phyloP scores from a whole-genome alignment of 1,284 basidiomycete species.

The Malassezia cuniculi region DNA sequence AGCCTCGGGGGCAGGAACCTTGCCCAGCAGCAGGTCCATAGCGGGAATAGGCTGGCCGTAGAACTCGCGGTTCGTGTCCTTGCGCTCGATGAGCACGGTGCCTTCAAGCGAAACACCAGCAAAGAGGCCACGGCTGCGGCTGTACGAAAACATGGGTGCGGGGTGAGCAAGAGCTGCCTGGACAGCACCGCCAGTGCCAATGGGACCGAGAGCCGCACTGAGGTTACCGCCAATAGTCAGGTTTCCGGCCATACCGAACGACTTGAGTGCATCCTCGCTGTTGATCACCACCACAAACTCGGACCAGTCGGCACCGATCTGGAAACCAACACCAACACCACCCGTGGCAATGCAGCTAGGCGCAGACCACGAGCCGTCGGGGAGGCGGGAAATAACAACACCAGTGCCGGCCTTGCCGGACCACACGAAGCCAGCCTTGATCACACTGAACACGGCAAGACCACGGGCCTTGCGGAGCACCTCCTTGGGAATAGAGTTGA shows the following conservation, averaged over 20 bases:
- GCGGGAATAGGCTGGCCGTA: conserved; percentile 85
- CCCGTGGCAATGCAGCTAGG: conserved; percentile 96
- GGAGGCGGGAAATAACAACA: conserved; percentile 80
- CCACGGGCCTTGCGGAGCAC: conserved; percentile 71
- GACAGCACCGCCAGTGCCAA: conserved; percentile 85
- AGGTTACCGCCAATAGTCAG: conserved; percentile 68
- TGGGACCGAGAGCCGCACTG: conserved; percentile 50
- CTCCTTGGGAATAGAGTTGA: conserved; percentile 88
- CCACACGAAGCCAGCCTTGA: conserved; percentile 77
- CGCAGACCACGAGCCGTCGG: conserved; percentile 92
- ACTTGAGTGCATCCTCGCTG: conserved; percentile 83
- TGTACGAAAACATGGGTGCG: conserved; percentile 93
- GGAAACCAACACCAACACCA: conserved; percentile 76
- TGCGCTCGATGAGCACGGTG: conserved; percentile 83
- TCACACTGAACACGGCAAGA: conserved; percentile 84
- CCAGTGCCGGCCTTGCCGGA: conserved; percentile 90
- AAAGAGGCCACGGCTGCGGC: conserved; percentile 69
- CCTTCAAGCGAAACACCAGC: conserved; percentile 90
- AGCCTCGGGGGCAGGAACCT: conserved; percentile 88
- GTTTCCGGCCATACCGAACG: conserved; percentile 89
- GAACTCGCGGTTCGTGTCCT: conserved; percentile 64
- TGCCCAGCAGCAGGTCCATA: conserved; percentile 74
- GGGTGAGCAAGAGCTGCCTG: conserved; percentile 78
- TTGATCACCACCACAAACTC: conserved; percentile 75
- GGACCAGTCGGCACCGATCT: conserved; percentile 57